These are phyloP conservation scores for Thamnidium elegans DNA, from an alignment of 192 early-diverging fungal genomes.

Conservation along the genomic window DNA sequence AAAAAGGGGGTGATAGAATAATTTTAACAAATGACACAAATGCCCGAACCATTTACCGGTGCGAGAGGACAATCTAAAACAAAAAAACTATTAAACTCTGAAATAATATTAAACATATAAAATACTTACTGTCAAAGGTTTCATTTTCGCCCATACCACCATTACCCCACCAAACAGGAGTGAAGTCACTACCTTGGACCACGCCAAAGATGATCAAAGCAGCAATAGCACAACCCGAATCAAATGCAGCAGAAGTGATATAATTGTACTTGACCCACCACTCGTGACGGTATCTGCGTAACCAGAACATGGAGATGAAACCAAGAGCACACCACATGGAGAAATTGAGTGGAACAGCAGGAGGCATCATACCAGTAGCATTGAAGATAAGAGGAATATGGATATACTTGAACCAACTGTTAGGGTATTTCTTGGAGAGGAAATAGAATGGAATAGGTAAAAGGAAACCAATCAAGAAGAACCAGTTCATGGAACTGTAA, in stretches of 20 bases:
- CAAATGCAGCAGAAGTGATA: constrained; percentile 59
- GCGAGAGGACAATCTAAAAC: constrained; percentile 13
- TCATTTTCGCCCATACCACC: constrained; percentile 12
- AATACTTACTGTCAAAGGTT: constrained; percentile 18
- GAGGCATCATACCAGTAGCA: constrained; percentile 52
- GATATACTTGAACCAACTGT: constrained; percentile 43
- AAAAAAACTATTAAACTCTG: no score
- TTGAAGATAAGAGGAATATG: constrained; percentile 57
- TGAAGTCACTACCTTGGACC: constrained; percentile 22
- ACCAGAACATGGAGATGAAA: constrained; percentile 51
- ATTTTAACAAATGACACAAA: constrained; percentile 8
- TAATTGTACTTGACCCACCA: constrained; percentile 71
- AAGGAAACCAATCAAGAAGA: constrained; percentile 52
- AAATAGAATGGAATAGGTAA: constrained; percentile 58
- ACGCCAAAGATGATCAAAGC: constrained; percentile 47
- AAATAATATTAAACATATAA: background rate
- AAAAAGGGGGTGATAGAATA: no score
- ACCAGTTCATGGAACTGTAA: constrained; percentile 40
- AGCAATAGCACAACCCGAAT: constrained; percentile 51
- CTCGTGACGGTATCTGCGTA: constrained; percentile 47
- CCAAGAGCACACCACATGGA: constrained; percentile 44
- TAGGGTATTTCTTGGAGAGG: constrained; percentile 49
- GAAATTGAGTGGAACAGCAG: constrained; percentile 46
- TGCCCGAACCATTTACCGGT: constrained; percentile 12
- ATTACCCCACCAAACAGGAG: constrained; percentile 34